Base-by-base conservation (phyloP, 75 land plant genomes). In the Pinus tabuliformis region DNA sequence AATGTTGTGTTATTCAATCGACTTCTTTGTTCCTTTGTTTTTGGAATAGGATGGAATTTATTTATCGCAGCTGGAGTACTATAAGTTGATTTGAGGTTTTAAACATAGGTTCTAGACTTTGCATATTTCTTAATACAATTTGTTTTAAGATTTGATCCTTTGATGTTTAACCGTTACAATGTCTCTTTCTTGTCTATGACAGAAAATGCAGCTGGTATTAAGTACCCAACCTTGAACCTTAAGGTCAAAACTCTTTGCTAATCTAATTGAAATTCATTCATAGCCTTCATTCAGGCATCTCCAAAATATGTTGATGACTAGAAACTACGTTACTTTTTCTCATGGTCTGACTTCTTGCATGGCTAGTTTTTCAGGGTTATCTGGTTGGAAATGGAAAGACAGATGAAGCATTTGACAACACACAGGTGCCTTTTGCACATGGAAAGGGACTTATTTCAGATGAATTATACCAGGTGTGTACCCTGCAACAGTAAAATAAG, bases 361-460 rank as follows among this genome's bases (percentile, higher is more conserved):
- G 70, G 45, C 17, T 20, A 4, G 13, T 57, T 7, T 58, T 56
- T 60, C 86, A 96, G 99, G 99, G 99, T 58, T 96, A 96, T 82
- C 66, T 92, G 78, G 83, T 96, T 11, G 99, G 99, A 26, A 96
- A 96, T 83, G 99, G 97, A 17, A 89, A 87, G 26, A 87, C 92
- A 26, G 99, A 92, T 62, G 65, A 39, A 21, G 92, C 81, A 74
- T 97, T 94, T 86, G 93, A 89, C 4, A 87, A 96, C 83, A 89
- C 99, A 57, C 82, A 91, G 56, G 88, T 96, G 28, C 97, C 99
- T 39, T 96, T 96, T 83, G 90, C 89, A 1, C 89, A 91, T 84
- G 97, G 99, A 57, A 94, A 94, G 99, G 97, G 90, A 39, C 90
- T 96, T 11, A 96, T 96, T 60, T 92, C 99, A 58, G 82, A 84